Percentiles rank a stretch among this genome's conserved stretches.
Evolutionary conservation across 768 basidiomycete genomes (phyloP).

Genomic region (Leccinum olivaceopallidum): DNA sequence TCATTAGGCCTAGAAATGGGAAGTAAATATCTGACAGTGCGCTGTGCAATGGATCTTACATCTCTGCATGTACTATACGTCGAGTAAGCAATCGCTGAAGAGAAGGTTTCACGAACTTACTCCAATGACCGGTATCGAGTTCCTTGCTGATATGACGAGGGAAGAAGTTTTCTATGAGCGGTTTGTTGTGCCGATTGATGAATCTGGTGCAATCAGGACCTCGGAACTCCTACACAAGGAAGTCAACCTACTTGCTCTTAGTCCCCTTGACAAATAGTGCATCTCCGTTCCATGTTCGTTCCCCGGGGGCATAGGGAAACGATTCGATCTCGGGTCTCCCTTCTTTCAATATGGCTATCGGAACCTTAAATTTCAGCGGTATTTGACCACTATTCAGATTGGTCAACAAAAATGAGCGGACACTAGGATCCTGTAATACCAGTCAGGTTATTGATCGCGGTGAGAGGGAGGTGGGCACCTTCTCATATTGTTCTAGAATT

Average conservation of each 20-base stretch:
- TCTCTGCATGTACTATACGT: constrained; percentile 75
- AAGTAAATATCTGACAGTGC: background rate
- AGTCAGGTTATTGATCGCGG: constrained; percentile 6
- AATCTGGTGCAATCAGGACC: constrained; percentile 45
- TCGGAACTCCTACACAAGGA: background rate
- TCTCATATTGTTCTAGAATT: constrained; percentile 61
- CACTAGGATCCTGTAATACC: constrained; percentile 57
- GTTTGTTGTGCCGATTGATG: constrained; percentile 71
- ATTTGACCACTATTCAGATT: constrained; percentile 54
- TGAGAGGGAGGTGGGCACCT: constrained; percentile 40
- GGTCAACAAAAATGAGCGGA: constrained; percentile 84
- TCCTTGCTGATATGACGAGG: constrained; percentile 62
- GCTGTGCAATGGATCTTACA: constrained; percentile 35
- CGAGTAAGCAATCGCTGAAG: constrained; percentile 7
- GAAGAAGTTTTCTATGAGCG: constrained; percentile 66
- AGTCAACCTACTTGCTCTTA: constrained; percentile 61
- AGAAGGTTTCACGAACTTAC: constrained; percentile 40
- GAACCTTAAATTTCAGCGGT: constrained; percentile 67
- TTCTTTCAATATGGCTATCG: constrained; percentile 61
- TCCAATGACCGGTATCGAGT: constrained; percentile 87
- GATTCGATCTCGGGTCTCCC: constrained; percentile 69
- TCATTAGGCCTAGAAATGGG: constrained; percentile 48
- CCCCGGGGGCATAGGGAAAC: constrained; percentile 70
- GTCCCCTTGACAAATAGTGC: constrained; percentile 77
- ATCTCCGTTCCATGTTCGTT: constrained; percentile 53